Evolutionary conservation across 371 early-diverging fungal genomes (phyloP).

Genomic region (Mucor sp.): DNA sequence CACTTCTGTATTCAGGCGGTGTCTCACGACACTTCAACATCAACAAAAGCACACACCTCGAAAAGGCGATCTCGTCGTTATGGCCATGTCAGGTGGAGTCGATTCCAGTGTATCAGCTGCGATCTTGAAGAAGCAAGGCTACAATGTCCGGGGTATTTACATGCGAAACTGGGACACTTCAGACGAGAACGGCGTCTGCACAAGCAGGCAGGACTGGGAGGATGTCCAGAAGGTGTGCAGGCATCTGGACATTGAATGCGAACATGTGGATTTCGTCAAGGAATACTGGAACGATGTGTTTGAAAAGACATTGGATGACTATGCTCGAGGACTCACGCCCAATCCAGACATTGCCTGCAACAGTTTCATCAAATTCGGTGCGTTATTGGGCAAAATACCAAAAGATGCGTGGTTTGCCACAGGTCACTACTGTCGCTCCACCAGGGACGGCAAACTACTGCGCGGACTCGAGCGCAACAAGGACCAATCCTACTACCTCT

Average conservation of each 20-base stretch:
- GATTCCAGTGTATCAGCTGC: slow-evolving; percentile 79
- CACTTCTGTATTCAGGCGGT: slow-evolving; percentile 7
- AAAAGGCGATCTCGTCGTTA: slow-evolving; percentile 48
- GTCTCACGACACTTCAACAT: slow-evolving; percentile 2
- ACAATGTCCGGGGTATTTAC: slow-evolving; percentile 78
- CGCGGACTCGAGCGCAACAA: slow-evolving; percentile 73
- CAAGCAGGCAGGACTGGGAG: slow-evolving; percentile 78
- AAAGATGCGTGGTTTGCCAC: slow-evolving; percentile 71
- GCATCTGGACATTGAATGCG: slow-evolving; percentile 68
- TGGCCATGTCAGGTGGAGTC: slow-evolving; percentile 92
- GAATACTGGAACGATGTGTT: slow-evolving; percentile 95
- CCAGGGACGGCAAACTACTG: slow-evolving; percentile 34
- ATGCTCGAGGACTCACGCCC: slow-evolving; percentile 79
- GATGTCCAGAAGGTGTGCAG: slow-evolving; percentile 80
- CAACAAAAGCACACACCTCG: background rate
- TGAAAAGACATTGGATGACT: slow-evolving; percentile 70
- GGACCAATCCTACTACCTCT: slow-evolving; percentile 95
- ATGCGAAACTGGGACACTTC: slow-evolving; percentile 95
- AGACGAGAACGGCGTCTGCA: slow-evolving; percentile 82
- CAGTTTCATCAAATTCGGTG: slow-evolving; percentile 90
- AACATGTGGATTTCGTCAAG: slow-evolving; percentile 76
- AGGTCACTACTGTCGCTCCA: slow-evolving; percentile 84
- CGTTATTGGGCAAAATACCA: slow-evolving; percentile 59
- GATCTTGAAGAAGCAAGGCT: slow-evolving; percentile 37
- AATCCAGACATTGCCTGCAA: slow-evolving; percentile 95